Evolutionary conservation across 345 rosid genomes (phyloP).

Genomic region (Eucalyptus globulus): DNA sequence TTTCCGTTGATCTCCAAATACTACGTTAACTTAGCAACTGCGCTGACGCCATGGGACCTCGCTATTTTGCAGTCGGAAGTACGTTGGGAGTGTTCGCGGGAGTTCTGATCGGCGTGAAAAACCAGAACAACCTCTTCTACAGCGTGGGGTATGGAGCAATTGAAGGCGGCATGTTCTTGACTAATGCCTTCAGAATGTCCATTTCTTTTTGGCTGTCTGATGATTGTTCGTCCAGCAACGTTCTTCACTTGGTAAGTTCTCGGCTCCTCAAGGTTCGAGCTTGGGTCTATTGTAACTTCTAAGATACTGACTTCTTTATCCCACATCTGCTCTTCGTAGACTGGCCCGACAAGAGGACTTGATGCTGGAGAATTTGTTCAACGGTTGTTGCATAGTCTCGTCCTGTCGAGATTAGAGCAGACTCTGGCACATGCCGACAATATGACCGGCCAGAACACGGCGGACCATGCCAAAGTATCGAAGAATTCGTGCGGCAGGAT

Average conservation of each 20-base stretch:
- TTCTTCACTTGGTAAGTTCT: conserved; percentile 3
- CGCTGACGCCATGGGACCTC: neutral
- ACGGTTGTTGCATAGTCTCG: neutral
- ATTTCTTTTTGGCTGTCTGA: neutral
- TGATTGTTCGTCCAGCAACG: neutral
- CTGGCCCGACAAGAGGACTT: conserved; percentile 69
- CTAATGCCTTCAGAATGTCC: neutral
- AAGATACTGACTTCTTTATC: neutral
- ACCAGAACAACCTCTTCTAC: conserved; percentile 2
- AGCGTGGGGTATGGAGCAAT: conserved; percentile 13
- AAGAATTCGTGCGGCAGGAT: neutral
- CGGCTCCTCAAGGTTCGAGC: neutral
- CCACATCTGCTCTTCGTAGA: conserved; percentile 10
- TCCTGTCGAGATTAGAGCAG: neutral
- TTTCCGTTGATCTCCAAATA: neutral
- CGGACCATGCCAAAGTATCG: neutral
- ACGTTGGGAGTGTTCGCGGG: conserved; percentile 8
- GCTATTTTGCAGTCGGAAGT: conserved; percentile 5
- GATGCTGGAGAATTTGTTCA: conserved; percentile 22
- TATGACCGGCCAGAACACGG: neutral
- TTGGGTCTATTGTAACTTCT: neutral
- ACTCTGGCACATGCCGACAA: neutral
- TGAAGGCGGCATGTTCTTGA: conserved; percentile 3
- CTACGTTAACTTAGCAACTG: neutral
- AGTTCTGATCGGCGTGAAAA: conserved; percentile 8